phyloP scores from a whole-genome alignment of 108 stramenopile species.

The Asterionellopsis glacialis region DNA sequence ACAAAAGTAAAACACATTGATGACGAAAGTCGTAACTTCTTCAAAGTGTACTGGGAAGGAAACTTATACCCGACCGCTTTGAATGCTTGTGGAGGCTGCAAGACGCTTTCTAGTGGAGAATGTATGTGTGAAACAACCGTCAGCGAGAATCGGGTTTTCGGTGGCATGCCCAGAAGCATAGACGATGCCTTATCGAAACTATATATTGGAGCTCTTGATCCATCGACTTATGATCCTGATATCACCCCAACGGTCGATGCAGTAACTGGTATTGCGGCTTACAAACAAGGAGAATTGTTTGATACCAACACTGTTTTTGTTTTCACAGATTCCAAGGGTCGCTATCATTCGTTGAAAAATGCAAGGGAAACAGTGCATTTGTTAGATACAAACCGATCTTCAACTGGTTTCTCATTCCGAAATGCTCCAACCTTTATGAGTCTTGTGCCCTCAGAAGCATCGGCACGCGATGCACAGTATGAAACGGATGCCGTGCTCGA shows the following conservation, averaged over 20 bases:
- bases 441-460: constrained; percentile 23
- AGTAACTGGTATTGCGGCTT: neutral
- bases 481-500: constrained; percentile 50
- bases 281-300: neutral
- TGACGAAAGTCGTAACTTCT: constrained; percentile 14
- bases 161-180: constrained; percentile 22
- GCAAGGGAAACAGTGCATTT: constrained; percentile 8
- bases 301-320: constrained; percentile 17
- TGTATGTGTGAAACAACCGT: constrained; percentile 42
- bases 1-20: constrained; percentile 13
- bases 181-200: constrained; percentile 29
- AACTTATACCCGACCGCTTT: neutral
- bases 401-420: constrained; percentile 32
- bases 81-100: neutral
- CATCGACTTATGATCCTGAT: constrained; percentile 13
- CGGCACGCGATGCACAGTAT: constrained; percentile 33
- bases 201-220: constrained; percentile 35
- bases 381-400: constrained; percentile 5
- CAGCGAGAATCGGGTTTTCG: constrained; percentile 34
- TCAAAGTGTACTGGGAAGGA: constrained; percentile 24
- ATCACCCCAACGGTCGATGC: neutral
- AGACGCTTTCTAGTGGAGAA: neutral
- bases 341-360: constrained; percentile 29
- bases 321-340: constrained; percentile 23
- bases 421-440: constrained; percentile 63